Evolutionary conservation across 345 rosid genomes (phyloP), one percentile per base, ranked within the genome.

Genomic region (Corymbia maculata): DNA sequence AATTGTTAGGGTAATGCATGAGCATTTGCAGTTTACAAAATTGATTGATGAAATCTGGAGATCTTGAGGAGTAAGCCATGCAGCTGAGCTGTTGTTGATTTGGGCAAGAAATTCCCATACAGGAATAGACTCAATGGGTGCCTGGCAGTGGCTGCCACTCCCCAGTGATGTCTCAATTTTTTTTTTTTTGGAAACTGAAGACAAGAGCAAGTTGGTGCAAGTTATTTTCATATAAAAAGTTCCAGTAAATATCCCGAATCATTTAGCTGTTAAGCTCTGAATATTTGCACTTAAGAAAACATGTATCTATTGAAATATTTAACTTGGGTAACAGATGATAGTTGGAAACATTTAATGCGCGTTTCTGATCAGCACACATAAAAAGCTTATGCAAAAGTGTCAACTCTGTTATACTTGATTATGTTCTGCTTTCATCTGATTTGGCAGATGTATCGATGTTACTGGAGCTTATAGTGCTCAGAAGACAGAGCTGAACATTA

Each of bases 401-500:
- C 28, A 30, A 51, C 49, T 51, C 61, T 59, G 75, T 87, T 66
- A 42, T 87, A 7, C 68, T 87, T 64, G 51, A 42, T 24, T 61
- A 36, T 86, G 36, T 87, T 50, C 49, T 52, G 53, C 85, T 70
- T 66, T 86, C 42, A 21, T 84, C 57, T 88, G 88, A 66, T 82
- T 88, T 88, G 93, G 90, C 96, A 97, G 99, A 92, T 97, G 99
- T 92, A 93, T 97, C 61, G 98, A 98, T 91, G 99, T 98, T 85
- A 96, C 97, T 90, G 99, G 99, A 93, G 99, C 99, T 55, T 98
- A 98, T 89, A 94, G 99, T 94, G 93, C 95, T 90, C 99, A 98
- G 90, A 95, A 95, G 92, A 93, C 97, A 50, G 99, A 97, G 92
- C 91, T 97, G 90, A 98, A 98, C 90, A 96, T 98, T 90, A 98